Conservation (phyloP, 495 filamentous ascomycete genomes). For the Trichoderma erinaceum region DNA sequence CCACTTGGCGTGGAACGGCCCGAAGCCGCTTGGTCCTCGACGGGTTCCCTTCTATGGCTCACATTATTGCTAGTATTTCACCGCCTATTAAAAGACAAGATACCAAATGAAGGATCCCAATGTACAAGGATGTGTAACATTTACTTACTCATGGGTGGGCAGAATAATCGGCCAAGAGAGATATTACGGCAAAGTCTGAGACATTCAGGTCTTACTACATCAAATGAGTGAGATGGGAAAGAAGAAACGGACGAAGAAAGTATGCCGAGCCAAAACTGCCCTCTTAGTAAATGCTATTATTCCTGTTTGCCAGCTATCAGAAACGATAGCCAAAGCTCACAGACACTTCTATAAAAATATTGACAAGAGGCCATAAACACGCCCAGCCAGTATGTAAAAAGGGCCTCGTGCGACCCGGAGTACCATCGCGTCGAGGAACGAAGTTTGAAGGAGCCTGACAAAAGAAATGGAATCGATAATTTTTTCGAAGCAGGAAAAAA, state of each 20-base stretch:
- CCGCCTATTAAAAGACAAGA: too few relatives aligned
- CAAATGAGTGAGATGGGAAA: not conserved
- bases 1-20: not conserved
- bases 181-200: too few relatives aligned
- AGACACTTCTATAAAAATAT: slow-evolving; percentile 22
- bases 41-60: not conserved
- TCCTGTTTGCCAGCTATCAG: slow-evolving; percentile 7
- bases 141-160: too few relatives aligned
- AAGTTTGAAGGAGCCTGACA: not conserved
- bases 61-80: too few relatives aligned
- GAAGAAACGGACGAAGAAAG: slow-evolving; percentile 6
- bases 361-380: slow-evolving; percentile 37
- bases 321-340: slow-evolving; percentile 20
- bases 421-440: not conserved
- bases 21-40: not conserved
- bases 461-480: slow-evolving; percentile 7
- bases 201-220: not conserved
- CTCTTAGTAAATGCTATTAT: slow-evolving; percentile 30
- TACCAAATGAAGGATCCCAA: too few relatives aligned
- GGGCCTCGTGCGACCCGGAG: slow-evolving; percentile 7
- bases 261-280: slow-evolving; percentile 38
- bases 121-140: too few relatives aligned
- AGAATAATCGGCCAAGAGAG: too few relatives aligned
- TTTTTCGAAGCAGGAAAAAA: slow-evolving; percentile 8
- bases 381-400: slow-evolving; percentile 25